A percentile compares a stretch with the other conserved stretches of the same genome.
These are phyloP conservation scores for Mycena kentingensis DNA, from an alignment of 768 basidiomycete genomes.

Conservation along the genomic window DNA sequence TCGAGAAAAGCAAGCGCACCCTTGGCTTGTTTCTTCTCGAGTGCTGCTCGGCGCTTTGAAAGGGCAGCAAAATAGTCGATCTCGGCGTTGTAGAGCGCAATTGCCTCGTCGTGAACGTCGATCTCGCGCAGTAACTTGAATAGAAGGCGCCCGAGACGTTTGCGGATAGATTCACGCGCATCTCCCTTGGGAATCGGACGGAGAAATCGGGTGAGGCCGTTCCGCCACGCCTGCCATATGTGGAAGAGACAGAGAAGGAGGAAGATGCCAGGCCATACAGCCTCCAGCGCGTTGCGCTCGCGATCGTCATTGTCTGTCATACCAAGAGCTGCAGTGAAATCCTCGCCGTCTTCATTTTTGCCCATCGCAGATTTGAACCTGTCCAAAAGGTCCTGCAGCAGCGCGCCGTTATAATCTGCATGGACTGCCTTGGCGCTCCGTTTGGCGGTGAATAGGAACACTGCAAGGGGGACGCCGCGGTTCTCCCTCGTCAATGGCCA, in stretches of 20 bases:
- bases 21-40: slow-evolving; percentile 20
- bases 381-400: neutral
- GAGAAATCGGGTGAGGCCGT: slow-evolving; percentile 29
- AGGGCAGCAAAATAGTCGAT: slow-evolving; percentile 21
- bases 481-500: slow-evolving; percentile 1
- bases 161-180: slow-evolving; percentile 18
- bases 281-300: slow-evolving; percentile 27
- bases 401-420: slow-evolving; percentile 3
- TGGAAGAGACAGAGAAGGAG: slow-evolving; percentile 41
- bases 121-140: slow-evolving; percentile 27
- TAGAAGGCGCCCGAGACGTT: slow-evolving; percentile 23
- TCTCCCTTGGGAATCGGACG: slow-evolving; percentile 29
- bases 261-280: slow-evolving; percentile 22
- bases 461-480: slow-evolving; percentile 10
- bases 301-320: slow-evolving; percentile 33
- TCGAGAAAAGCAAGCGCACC: slow-evolving; percentile 26
- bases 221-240: slow-evolving; percentile 36
- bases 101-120: slow-evolving; percentile 24
- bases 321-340: slow-evolving; percentile 24
- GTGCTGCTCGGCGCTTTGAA: neutral
- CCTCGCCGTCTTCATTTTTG: slow-evolving; percentile 1
- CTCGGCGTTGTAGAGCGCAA: slow-evolving; percentile 20
- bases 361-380: slow-evolving; percentile 7
- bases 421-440: slow-evolving; percentile 7
- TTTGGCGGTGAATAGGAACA: slow-evolving; percentile 6